Conservation (phyloP, 352 stramenopile species). For the Globisporangium uncinulatum region DNA sequence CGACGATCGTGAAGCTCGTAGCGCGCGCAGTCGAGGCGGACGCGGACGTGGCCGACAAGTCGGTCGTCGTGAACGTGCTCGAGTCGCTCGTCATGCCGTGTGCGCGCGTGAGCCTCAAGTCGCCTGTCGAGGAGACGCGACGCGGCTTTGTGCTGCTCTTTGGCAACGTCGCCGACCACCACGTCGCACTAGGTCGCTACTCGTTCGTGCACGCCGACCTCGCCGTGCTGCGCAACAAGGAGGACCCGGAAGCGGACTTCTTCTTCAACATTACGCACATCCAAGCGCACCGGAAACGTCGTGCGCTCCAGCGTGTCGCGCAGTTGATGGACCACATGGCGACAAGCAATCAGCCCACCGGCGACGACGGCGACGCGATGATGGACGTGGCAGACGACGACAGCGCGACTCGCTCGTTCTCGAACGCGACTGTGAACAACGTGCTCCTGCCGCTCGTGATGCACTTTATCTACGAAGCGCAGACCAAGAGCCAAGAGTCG, state of each 20-base stretch:
- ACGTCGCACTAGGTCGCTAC: constrained; percentile 24
- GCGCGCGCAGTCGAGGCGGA: constrained; percentile 22
- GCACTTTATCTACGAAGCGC: constrained; percentile 95
- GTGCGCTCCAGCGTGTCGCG: constrained; percentile 89
- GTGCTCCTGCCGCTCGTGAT: constrained; percentile 94
- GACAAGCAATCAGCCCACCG: constrained; percentile 10
- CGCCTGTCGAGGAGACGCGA: constrained; percentile 63
- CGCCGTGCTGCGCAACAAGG: constrained; percentile 56
- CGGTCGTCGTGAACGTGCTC: constrained; percentile 63
- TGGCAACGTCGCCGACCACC: constrained; percentile 54
- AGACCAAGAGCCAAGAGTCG: constrained; percentile 90
- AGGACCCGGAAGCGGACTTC: constrained; percentile 95
- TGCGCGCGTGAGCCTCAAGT: constrained; percentile 78
- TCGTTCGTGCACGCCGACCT: constrained; percentile 70
- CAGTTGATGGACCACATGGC: constrained; percentile 82
- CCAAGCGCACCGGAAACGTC: constrained; percentile 93
- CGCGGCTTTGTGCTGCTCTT: constrained; percentile 85
- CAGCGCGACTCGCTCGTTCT: constrained; percentile 36
- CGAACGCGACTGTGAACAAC: constrained; percentile 89
- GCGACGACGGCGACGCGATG: constrained; percentile 9
- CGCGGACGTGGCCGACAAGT: constrained; percentile 20
- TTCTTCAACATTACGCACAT: constrained; percentile 99
- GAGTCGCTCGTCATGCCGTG: constrained; percentile 88
- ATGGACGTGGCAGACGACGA: constrained; percentile 12
- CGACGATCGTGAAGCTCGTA: constrained; percentile 42